Evolutionary conservation across 257 asterid genomes (phyloP), one percentile per base, ranked within the genome.

Genomic region (Penstemon eatonii): DNA sequence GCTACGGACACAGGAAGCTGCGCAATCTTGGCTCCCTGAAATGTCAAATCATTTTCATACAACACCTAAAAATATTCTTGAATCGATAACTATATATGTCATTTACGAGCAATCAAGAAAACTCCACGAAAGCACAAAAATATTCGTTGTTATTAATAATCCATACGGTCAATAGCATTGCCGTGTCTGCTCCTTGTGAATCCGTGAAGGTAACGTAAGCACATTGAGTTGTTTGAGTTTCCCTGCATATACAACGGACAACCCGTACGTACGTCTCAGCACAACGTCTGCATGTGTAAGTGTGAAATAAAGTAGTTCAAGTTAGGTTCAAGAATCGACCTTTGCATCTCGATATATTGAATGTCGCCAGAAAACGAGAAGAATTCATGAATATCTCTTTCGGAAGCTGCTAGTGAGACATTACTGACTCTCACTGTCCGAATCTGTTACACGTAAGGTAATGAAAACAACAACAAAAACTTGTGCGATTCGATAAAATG

Each of bases 311-410:
- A 56, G 39, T 19, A 15, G 63, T 4, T 2, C 15, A 56, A 39
- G 38, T 68, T 11, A 49, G 2, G 33, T 25, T 25, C 58, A 57
- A 57, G 15, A 44, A 57, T 12, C 83, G 38, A 80, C 91, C 89
- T 84, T 63, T 73, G 88, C 83, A 91, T 87, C 89, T 89, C 89
- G 70, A 91, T 75, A 70, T 64, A 83, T 52, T 91, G 95, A 72
- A 91, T 91, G 67, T 87, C 92, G 66, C 97, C 97, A 63, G 96
- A 89, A 71, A 91, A 89, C 0, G 96, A 91, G 79, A 91, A 91
- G 83, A 89, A 91, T 86, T 91, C 96, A 66, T 78, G 91, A 58
- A 91, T 82, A 82, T 91, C 97, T 79, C 97, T 81, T 76, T 87
- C 96, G 5, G 78, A 72, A 4, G 91, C 95, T 72, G 13, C 54